These are phyloP conservation scores for Spraguea lophii DNA, from an alignment of 371 early-diverging fungal genomes.

Conservation along the genomic window DNA sequence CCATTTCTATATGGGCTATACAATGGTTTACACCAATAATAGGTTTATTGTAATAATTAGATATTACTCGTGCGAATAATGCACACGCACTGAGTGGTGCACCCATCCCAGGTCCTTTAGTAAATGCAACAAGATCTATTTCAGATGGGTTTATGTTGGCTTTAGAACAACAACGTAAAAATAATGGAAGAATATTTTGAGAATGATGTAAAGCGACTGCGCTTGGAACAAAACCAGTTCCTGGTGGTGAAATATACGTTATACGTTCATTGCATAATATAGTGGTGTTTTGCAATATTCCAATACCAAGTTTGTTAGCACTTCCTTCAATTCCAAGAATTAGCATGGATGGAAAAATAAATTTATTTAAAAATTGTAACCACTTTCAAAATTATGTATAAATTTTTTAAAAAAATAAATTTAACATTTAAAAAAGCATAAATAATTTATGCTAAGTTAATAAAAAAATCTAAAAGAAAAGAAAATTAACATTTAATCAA, in stretches of 20 bases:
- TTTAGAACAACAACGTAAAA: conserved; percentile 57
- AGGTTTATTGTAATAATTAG: conserved; percentile 70
- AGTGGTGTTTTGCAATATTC: conserved; percentile 62
- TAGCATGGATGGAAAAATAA: conserved; percentile 23
- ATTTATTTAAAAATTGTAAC: too few relatives aligned
- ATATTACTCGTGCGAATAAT: conserved; percentile 72
- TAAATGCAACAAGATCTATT: conserved; percentile 77
- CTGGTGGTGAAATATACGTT: conserved; percentile 87
- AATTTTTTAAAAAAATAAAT: too few relatives aligned
- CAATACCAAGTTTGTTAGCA: conserved; percentile 95
- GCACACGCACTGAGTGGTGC: conserved; percentile 76
- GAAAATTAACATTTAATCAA: conserved; percentile 40
- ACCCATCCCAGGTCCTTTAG: conserved; percentile 96
- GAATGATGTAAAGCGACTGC: conserved; percentile 90
- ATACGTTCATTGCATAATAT: conserved; percentile 71
- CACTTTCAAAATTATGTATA: too few relatives aligned
- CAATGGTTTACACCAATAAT: conserved; percentile 95
- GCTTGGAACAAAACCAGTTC: conserved; percentile 79
- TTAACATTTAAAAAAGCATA: too few relatives aligned
- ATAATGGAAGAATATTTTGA: conserved; percentile 54
- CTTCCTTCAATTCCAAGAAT: conserved; percentile 62
- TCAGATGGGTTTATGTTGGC: conserved; percentile 56
- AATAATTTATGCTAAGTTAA: too few relatives aligned
- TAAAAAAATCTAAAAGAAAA: too few relatives aligned
- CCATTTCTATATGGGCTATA: conserved; percentile 98